These are phyloP conservation scores for Penicillium sp. DNA, from an alignment of 2,329 filamentous ascomycete genomes.

Conservation along the genomic window DNA sequence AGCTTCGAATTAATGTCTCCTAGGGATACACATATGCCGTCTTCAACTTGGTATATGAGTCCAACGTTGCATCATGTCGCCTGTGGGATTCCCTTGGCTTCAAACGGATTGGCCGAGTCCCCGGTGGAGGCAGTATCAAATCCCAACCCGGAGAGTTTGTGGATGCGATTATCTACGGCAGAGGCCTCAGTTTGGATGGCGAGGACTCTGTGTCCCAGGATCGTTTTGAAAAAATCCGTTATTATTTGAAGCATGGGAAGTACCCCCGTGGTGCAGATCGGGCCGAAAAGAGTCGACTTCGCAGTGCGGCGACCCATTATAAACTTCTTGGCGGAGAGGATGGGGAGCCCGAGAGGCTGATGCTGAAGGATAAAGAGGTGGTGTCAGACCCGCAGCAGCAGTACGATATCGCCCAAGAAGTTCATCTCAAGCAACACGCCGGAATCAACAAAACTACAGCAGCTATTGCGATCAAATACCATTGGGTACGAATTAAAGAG, in stretches of 20 bases:
- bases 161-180: slow-evolving; percentile 70
- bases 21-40: slow-evolving; percentile 82
- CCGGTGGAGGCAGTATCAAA: slow-evolving; percentile 60
- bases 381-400: slow-evolving; percentile 81
- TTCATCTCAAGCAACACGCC: slow-evolving; percentile 69
- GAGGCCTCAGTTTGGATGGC: slow-evolving; percentile 53
- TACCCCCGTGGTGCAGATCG: slow-evolving; percentile 90
- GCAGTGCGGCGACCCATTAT: slow-evolving; percentile 91
- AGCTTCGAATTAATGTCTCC: slow-evolving; percentile 23
- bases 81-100: slow-evolving; percentile 91
- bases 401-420: slow-evolving; percentile 73
- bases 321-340: slow-evolving; percentile 56
- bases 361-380: slow-evolving; percentile 97
- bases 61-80: slow-evolving; percentile 77
- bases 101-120: slow-evolving; percentile 79
- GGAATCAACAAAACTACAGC: slow-evolving; percentile 98
- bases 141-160: slow-evolving; percentile 61
- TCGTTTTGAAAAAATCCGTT: slow-evolving; percentile 97
- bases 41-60: slow-evolving; percentile 91
- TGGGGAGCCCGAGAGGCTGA: slow-evolving; percentile 60
- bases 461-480: slow-evolving; percentile 83
- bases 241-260: slow-evolving; percentile 87
- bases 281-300: slow-evolving; percentile 86
- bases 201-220: slow-evolving; percentile 87
- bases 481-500: slow-evolving; percentile 97